These are phyloP conservation scores for Talaromyces borbonicus DNA, from an alignment of 495 filamentous ascomycete genomes.

Conservation along the genomic window DNA sequence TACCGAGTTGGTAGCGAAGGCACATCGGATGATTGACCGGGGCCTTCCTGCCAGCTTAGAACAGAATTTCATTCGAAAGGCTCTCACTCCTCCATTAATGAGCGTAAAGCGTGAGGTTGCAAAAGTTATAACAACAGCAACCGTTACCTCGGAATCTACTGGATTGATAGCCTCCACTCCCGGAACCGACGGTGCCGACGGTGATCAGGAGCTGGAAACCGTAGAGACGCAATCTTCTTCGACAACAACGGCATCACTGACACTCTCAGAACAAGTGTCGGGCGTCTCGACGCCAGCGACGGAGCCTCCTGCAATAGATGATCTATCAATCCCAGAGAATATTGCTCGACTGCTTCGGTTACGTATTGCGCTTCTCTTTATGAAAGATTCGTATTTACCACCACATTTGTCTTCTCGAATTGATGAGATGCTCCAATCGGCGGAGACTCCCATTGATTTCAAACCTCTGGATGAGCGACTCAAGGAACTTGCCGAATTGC, in stretches of 20 bases:
- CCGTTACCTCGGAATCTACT: too few species aligned
- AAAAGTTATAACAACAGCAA: slow-evolving; percentile 10
- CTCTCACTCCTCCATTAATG: slow-evolving; percentile 65
- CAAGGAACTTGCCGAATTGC: slow-evolving; percentile 48
- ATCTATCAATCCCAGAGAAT: slow-evolving; percentile 29
- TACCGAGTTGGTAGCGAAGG: slow-evolving; percentile 59
- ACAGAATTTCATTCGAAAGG: slow-evolving; percentile 66
- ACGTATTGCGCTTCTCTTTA: slow-evolving; percentile 64
- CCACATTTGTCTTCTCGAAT: slow-evolving; percentile 38
- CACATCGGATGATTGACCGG: slow-evolving; percentile 51
- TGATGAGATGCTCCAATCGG: slow-evolving; percentile 34
- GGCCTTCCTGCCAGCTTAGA: slow-evolving; percentile 75
- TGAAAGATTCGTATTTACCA: slow-evolving; percentile 63
- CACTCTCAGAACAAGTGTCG: slow-evolving; percentile 25
- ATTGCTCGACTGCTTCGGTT: slow-evolving; percentile 58
- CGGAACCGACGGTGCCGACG: slow-evolving; percentile 10
- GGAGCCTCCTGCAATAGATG: slow-evolving; percentile 19
- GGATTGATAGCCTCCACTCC: too few species aligned
- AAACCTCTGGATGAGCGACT: slow-evolving; percentile 58
- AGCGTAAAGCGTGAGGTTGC: slow-evolving; percentile 43
- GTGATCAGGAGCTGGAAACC: slow-evolving; percentile 22
- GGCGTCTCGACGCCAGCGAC: slow-evolving; percentile 20
- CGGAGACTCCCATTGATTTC: slow-evolving; percentile 53
- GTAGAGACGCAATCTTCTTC: slow-evolving; percentile 26
- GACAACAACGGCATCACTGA: slow-evolving; percentile 27